Conservation (phyloP, 768 basidiomycete genomes). For the Pholiota molesta region DNA sequence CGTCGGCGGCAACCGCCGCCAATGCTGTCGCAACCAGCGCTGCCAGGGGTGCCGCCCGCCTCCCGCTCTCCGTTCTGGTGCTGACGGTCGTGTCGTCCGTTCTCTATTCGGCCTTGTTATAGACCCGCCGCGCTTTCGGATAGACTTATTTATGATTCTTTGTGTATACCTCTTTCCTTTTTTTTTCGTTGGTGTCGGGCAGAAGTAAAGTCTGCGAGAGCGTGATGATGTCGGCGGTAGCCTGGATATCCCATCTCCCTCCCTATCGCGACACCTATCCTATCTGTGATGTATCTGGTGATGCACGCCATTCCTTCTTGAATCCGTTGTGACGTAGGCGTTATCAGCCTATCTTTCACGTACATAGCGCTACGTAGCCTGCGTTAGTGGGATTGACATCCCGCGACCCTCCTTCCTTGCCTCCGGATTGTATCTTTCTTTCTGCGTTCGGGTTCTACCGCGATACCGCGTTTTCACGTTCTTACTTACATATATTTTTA, state of each 20-base stretch:
- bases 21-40: slow-evolving; percentile 9
- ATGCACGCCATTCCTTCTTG: not conserved
- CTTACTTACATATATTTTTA: not conserved
- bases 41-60: not conserved
- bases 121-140: not conserved
- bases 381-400: not conserved
- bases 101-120: slow-evolving; percentile 6
- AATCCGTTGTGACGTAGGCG: not conserved
- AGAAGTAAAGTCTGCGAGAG: no score
- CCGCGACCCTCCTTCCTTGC: no score
- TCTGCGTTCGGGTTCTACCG: not conserved
- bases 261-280: not conserved
- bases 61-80: not conserved
- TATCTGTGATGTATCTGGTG: not conserved
- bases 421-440: no score
- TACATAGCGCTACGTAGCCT: no score
- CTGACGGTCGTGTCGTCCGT: slow-evolving; percentile 1
- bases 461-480: not conserved
- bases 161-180: not conserved
- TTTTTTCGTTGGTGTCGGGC: no score
- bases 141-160: not conserved
- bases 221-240: no score
- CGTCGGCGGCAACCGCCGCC: not conserved
- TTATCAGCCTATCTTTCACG: not conserved
- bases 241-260: no score